phyloP scores from a whole-genome alignment of 306 rosid species.

The Sechiopsis laciniata region DNA sequence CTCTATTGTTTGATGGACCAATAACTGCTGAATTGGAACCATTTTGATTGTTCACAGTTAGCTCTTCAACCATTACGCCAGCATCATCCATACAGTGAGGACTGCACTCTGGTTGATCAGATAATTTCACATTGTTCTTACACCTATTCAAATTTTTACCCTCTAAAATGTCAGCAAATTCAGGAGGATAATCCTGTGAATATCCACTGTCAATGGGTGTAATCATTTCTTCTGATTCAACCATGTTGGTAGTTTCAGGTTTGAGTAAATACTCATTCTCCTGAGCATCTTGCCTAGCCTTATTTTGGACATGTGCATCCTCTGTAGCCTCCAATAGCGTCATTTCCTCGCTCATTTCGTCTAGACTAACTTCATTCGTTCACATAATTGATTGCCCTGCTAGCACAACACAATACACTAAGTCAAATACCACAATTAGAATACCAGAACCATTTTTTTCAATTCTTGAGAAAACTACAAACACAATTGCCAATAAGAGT shows the following conservation, averaged over 20 bases:
- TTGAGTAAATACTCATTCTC: slow-evolving; percentile 37
- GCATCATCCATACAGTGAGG: slow-evolving; percentile 32
- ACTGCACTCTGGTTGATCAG: slow-evolving; percentile 35
- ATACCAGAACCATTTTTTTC: background rate
- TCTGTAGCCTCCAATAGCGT: slow-evolving; percentile 35
- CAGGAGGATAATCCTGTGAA: slow-evolving; percentile 30
- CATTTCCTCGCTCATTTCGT: slow-evolving; percentile 55
- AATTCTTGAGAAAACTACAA: background rate
- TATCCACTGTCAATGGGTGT: slow-evolving; percentile 33
- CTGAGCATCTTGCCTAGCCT: slow-evolving; percentile 27
- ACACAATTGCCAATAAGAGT: background rate
- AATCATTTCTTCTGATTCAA: slow-evolving; percentile 45
- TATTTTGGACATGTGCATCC: slow-evolving; percentile 44
- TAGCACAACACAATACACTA: slow-evolving; percentile 19
- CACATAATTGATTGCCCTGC: slow-evolving; percentile 25
- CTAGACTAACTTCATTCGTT: slow-evolving; percentile 37
- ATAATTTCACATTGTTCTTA: slow-evolving; percentile 28
- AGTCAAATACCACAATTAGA: slow-evolving; percentile 23
- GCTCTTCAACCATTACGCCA: slow-evolving; percentile 51
- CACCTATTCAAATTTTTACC: slow-evolving; percentile 37
- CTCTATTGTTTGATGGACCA: slow-evolving; percentile 54
- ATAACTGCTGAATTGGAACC: slow-evolving; percentile 49
- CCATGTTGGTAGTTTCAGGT: slow-evolving; percentile 30
- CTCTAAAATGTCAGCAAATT: slow-evolving; percentile 33
- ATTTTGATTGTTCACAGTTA: slow-evolving; percentile 46